Evolutionary conservation across 495 filamentous ascomycete species (phyloP), one percentile per base, ranked within the genome.

Genomic region (Neurospora intermedia): DNA sequence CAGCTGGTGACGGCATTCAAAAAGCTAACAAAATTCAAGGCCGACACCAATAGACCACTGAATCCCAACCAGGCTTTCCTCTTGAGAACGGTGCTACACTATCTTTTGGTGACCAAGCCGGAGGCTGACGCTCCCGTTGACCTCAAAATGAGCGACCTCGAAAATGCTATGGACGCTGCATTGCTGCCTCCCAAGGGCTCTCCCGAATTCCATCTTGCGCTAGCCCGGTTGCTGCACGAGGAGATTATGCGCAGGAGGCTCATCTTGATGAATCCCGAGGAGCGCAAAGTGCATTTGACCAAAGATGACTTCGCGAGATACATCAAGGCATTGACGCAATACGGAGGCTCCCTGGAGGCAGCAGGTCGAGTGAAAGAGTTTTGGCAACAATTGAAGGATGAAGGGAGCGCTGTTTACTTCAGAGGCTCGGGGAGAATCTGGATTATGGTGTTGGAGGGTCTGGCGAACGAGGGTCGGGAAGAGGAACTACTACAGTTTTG

Each of bases 1-100:
- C 86, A 90, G n/a, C 79, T 97, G 0, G 80, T 87, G 0, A 81
- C 84, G 31, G 92, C 91, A 31, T 92, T 91, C 75, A 83, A 81
- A 70, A 81, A 84, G 7, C 92, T 96, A 74, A 88, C 96, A 70
- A 80, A 81, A 8, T 81, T 84, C 66, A 89, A 91, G 74, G 77
- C 82, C 16, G 79, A 81, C 69, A 78, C 79, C 20, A 77, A 82
- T 2, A 82, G 84, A 27, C 74, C 85, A 1, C 80, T 95, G 35
- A 92, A 90, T 73, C 85, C 88, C 27, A 88, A 89, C 41, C 91
- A 97, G 77, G 91, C 90, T 11, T 78, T 82, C 20, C 82, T 89
- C 71, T 83, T 88, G 43, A 74, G 85, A 18, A 78, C 81, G 3
- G 88, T 92, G 20, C 88, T 92, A 73, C 81, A 84, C 40, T 84